Evolutionary conservation across 805 yeast genomes (phyloP), one percentile per base, ranked within the genome.

Genomic region (Pichia thaimueangensis): DNA sequence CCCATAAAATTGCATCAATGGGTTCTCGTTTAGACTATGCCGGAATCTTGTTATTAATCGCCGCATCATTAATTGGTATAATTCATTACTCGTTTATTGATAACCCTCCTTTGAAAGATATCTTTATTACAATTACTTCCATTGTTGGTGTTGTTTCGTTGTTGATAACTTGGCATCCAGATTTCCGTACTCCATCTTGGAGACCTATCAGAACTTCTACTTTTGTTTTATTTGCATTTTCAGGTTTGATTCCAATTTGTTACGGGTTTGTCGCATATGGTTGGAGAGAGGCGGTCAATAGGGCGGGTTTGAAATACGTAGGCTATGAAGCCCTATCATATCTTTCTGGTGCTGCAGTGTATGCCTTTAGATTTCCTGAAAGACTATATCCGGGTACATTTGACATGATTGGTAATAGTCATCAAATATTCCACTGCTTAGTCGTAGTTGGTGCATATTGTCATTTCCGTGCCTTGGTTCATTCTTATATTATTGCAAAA

Each of bases 281-380:
- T 0, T 47, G 56, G 16, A 54, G 56, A 2, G 76, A 68, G 37
- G 72, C 82, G 5, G 59, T 64, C 35, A 52, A 54, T 3, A 64
- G 89, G 38, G 66, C 81, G 8, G 78, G 78, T 20, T 62, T 85
- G 17, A 59, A 58, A 16, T 87, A 83, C 80, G 66, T 88, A 12
- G 50, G 80, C 0, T 49, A 69, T 8, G 96, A 87, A 59, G 96
- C 87, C 0, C 56, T 74, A 2, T 74, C 83, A 34, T 89, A 88
- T 59, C 82, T 87, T 4, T 50, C 65, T 6, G 97, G 97, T 0
- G 96, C 96, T 0, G 68, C 70, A 2, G 60, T 89, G 41, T 88
- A 88, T 59, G 96, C 94, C 0, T 58, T 70, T 20, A 68, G 96
- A 46, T 59, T 84, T 27, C 97, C 97, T 0, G 97, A 88, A 57